Evolutionary conservation across 768 basidiomycete genomes (phyloP).

Genomic region (Suillus alpinus): DNA sequence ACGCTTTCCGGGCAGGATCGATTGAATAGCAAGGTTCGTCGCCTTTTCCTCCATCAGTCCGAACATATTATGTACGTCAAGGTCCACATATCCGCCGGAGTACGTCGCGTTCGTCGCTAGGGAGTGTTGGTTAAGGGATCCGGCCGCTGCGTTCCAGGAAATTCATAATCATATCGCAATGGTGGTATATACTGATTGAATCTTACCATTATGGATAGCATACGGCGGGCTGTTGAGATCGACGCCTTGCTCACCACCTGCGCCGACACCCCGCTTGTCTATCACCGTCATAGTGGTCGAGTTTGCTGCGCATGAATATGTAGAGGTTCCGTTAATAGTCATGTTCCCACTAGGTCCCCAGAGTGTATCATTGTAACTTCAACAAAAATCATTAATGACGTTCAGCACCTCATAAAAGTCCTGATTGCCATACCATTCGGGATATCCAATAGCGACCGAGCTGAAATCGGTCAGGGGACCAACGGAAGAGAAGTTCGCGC

Average conservation of each 20-base stretch:
- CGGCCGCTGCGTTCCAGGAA: slow-evolving; percentile 37
- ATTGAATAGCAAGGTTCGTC: slow-evolving; percentile 56
- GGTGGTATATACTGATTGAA: not conserved
- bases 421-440: slow-evolving; percentile 54
- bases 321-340: slow-evolving; percentile 63
- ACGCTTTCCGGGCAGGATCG: slow-evolving; percentile 53
- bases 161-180: not conserved
- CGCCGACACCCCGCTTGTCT: slow-evolving; percentile 47
- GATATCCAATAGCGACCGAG: slow-evolving; percentile 53
- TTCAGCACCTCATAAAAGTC: not conserved
- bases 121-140: slow-evolving; percentile 49
- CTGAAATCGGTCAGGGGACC: slow-evolving; percentile 52
- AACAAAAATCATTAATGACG: not conserved
- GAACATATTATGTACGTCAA: slow-evolving; percentile 71
- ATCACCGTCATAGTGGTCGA: slow-evolving; percentile 16
- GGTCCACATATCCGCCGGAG: slow-evolving; percentile 54
- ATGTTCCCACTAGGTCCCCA: slow-evolving; percentile 75
- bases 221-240: slow-evolving; percentile 63
- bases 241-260: slow-evolving; percentile 43
- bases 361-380: slow-evolving; percentile 59
- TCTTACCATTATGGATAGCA: slow-evolving; percentile 66
- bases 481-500: slow-evolving; percentile 54
- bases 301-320: slow-evolving; percentile 37
- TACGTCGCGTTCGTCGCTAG: slow-evolving; percentile 76
- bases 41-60: slow-evolving; percentile 70